Conservation (phyloP, 768 basidiomycete species). For the Tulasnella sp. region DNA sequence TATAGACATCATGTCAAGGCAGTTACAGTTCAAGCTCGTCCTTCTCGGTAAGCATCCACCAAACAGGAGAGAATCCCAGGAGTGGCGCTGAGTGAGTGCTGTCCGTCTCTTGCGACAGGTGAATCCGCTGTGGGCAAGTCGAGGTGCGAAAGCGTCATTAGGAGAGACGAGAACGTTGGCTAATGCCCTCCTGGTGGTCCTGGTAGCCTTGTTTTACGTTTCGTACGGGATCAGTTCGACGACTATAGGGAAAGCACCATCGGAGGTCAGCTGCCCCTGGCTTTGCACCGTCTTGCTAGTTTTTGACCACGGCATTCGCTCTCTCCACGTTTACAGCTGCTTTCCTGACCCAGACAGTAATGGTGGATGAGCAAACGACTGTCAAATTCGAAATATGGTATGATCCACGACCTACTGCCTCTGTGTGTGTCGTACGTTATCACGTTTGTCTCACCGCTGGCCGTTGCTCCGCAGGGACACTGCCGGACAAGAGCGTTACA, state of each 20-base stretch:
- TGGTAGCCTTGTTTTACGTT: slow-evolving; percentile 81
- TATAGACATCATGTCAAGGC: slow-evolving; percentile 67
- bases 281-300: not conserved
- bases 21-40: slow-evolving; percentile 93
- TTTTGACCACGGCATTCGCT: slow-evolving; percentile 15
- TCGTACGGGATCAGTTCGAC: slow-evolving; percentile 94
- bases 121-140: slow-evolving; percentile 98
- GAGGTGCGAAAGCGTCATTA: slow-evolving; percentile 44
- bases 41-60: slow-evolving; percentile 63
- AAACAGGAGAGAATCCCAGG: not conserved
- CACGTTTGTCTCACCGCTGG: slow-evolving; percentile 5
- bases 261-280: slow-evolving; percentile 42
- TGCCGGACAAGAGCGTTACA: slow-evolving; percentile 92
- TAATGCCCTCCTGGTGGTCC: not conserved
- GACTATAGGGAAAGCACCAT: slow-evolving; percentile 94
- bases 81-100: not conserved
- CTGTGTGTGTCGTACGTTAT: not conserved
- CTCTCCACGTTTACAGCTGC: slow-evolving; percentile 52
- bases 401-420: slow-evolving; percentile 24
- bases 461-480: slow-evolving; percentile 62
- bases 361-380: slow-evolving; percentile 75
- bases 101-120: slow-evolving; percentile 40
- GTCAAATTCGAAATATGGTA: slow-evolving; percentile 99
- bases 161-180: not conserved
- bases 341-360: slow-evolving; percentile 96